Evolutionary conservation across 2,329 filamentous ascomycete species (phyloP).

Genomic region (Sordariomycetes sp.): DNA sequence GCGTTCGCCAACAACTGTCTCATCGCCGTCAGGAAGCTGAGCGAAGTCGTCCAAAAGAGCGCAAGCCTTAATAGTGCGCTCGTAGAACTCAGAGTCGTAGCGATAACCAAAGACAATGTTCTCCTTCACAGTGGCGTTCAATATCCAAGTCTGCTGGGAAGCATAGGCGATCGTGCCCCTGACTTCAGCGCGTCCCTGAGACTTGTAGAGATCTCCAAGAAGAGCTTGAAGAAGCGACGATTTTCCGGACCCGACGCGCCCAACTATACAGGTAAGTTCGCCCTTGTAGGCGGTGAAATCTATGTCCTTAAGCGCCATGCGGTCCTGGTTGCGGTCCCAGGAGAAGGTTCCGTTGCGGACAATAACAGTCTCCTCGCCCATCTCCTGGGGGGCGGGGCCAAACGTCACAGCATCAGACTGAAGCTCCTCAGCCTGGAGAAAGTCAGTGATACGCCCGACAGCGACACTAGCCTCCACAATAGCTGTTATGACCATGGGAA

Average conservation of each 20-base stretch:
- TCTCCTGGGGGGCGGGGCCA: slow-evolving; percentile 60
- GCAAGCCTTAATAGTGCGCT: slow-evolving; percentile 84
- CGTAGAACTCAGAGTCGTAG: slow-evolving; percentile 90
- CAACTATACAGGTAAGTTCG: slow-evolving; percentile 86
- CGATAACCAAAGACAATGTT: slow-evolving; percentile 96
- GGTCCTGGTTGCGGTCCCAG: slow-evolving; percentile 78
- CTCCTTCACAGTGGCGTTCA: slow-evolving; percentile 95
- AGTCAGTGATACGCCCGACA: slow-evolving; percentile 74
- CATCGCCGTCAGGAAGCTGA: slow-evolving; percentile 87
- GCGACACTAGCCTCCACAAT: slow-evolving; percentile 96
- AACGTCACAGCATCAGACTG: slow-evolving; percentile 72
- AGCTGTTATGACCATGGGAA: slow-evolving; percentile 96
- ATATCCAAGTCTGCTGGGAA: slow-evolving; percentile 88
- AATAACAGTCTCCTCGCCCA: slow-evolving; percentile 77
- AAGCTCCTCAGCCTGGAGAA: slow-evolving; percentile 80
- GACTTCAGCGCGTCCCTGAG: slow-evolving; percentile 72
- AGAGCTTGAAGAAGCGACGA: slow-evolving; percentile 85
- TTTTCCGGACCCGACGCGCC: slow-evolving; percentile 89
- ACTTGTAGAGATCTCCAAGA: slow-evolving; percentile 86
- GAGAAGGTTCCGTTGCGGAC: slow-evolving; percentile 85
- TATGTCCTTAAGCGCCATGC: slow-evolving; percentile 68
- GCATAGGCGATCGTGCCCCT: slow-evolving; percentile 84
- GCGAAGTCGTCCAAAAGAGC: slow-evolving; percentile 85
- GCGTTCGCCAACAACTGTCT: slow-evolving; percentile 92
- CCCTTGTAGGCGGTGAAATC: slow-evolving; percentile 86